phyloP scores from a whole-genome alignment of 2,329 filamentous ascomycete genomes.

The Niveomyces coronatus region DNA sequence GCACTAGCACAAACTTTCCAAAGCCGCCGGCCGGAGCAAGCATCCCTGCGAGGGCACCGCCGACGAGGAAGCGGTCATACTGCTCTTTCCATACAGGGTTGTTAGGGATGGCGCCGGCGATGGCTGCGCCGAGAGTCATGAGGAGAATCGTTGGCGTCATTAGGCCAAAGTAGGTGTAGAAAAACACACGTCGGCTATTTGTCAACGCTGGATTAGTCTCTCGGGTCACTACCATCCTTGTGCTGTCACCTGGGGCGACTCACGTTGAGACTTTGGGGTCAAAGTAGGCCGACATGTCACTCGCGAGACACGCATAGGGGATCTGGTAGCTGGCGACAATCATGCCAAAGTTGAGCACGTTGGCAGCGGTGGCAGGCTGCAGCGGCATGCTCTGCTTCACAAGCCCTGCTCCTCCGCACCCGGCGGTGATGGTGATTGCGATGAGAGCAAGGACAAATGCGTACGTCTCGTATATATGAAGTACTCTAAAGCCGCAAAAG shows the following conservation, averaged over 20 bases:
- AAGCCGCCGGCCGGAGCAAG: slow-evolving; percentile 47
- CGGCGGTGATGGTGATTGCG: slow-evolving; percentile 43
- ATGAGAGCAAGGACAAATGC: slow-evolving; percentile 46
- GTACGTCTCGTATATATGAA: slow-evolving; percentile 49
- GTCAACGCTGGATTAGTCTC: background rate
- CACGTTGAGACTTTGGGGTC: slow-evolving; percentile 43
- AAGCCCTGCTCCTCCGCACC: slow-evolving; percentile 41
- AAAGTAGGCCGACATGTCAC: slow-evolving; percentile 52
- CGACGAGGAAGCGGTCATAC: slow-evolving; percentile 42
- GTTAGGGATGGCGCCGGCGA: slow-evolving; percentile 47
- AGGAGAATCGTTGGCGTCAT: slow-evolving; percentile 44
- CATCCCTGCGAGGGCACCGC: slow-evolving; percentile 51
- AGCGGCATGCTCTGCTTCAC: slow-evolving; percentile 33
- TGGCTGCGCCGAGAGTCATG: slow-evolving; percentile 55
- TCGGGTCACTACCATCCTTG: background rate
- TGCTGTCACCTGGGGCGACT: slow-evolving; percentile 14
- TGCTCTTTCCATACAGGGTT: slow-evolving; percentile 42
- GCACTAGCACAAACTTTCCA: slow-evolving; percentile 50
- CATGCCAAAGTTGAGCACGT: slow-evolving; percentile 46
- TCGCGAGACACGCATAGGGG: slow-evolving; percentile 48
- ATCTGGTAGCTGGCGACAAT: slow-evolving; percentile 54
- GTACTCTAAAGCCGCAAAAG: slow-evolving; percentile 47
- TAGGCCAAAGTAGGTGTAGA: slow-evolving; percentile 47
- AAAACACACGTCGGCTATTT: slow-evolving; percentile 34
- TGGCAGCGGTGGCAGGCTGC: slow-evolving; percentile 31